Evolutionary conservation across 2,329 filamentous ascomycete genomes (phyloP).

Genomic region (Sporothrix pseudoabietina): DNA sequence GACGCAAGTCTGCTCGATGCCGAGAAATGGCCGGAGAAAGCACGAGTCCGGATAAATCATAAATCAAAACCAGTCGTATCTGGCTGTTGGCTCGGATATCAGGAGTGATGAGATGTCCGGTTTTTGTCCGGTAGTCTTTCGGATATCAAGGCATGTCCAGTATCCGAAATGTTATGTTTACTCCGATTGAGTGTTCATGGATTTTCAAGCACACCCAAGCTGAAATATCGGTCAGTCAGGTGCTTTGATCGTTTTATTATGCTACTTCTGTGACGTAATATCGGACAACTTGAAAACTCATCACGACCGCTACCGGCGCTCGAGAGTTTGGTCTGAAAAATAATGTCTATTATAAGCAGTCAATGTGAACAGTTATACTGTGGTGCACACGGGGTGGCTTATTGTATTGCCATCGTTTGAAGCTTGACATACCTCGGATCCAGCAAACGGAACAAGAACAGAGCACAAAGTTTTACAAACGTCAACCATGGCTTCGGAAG

Average conservation of each 20-base stretch:
- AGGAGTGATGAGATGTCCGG: background rate
- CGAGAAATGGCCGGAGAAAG: background rate
- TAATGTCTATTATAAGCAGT: background rate
- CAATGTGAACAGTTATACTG: background rate
- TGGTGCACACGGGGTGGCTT: background rate
- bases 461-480: background rate
- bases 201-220: no score
- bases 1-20: background rate
- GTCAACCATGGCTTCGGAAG: background rate
- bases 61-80: background rate
- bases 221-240: no score
- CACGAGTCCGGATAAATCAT: background rate
- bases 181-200: background rate
- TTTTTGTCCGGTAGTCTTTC: background rate
- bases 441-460: background rate
- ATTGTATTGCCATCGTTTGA: background rate
- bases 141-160: background rate
- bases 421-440: background rate
- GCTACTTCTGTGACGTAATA: background rate
- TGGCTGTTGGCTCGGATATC: background rate
- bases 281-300: background rate
- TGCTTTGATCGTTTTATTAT: background rate
- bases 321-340: background rate
- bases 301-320: background rate
- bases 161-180: background rate